Percentiles rank a stretch among this genome's conserved stretches.
phyloP scores from a whole-genome alignment of 495 filamentous ascomycete genomes.

The Penicillium canariense region DNA sequence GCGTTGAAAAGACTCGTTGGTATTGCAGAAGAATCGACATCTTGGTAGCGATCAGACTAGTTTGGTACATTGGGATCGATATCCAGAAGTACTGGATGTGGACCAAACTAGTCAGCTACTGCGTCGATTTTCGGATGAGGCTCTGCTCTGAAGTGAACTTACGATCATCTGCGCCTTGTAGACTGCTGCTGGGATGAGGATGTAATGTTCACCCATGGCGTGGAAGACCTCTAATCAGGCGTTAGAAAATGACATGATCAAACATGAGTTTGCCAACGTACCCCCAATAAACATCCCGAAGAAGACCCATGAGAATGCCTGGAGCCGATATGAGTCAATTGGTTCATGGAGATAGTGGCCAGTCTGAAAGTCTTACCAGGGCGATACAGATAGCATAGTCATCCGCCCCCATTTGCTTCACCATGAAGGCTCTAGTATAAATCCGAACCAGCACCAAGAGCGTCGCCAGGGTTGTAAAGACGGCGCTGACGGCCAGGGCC shows the following conservation, averaged over 20 bases:
- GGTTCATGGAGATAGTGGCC: no score
- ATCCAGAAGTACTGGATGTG: constrained; percentile 34
- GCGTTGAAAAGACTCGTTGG: constrained; percentile 37
- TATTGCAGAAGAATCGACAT: constrained; percentile 41
- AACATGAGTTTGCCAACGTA: constrained; percentile 11
- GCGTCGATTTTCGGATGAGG: no score
- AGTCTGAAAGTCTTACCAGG: constrained; percentile 19
- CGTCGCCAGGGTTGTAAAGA: constrained; percentile 35
- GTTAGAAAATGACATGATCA: constrained; percentile 8
- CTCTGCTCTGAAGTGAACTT: neutral
- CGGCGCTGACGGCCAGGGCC: constrained; percentile 29
- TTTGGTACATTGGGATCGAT: constrained; percentile 35
- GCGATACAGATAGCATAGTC: constrained; percentile 37
- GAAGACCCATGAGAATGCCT: constrained; percentile 39
- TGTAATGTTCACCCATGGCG: constrained; percentile 38
- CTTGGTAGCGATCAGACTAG: constrained; percentile 35
- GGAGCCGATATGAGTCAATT: neutral
- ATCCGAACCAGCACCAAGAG: constrained; percentile 30
- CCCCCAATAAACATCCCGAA: constrained; percentile 36
- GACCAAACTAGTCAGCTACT: neutral
- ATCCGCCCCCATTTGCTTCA: constrained; percentile 59
- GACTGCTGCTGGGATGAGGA: constrained; percentile 18
- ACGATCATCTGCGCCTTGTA: constrained; percentile 36
- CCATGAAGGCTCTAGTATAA: constrained; percentile 54
- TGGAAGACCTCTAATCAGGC: constrained; percentile 28